These are phyloP conservation scores for Rhodotorula kratochvilovae DNA, from an alignment of 768 basidiomycete genomes.

Conservation along the genomic window DNA sequence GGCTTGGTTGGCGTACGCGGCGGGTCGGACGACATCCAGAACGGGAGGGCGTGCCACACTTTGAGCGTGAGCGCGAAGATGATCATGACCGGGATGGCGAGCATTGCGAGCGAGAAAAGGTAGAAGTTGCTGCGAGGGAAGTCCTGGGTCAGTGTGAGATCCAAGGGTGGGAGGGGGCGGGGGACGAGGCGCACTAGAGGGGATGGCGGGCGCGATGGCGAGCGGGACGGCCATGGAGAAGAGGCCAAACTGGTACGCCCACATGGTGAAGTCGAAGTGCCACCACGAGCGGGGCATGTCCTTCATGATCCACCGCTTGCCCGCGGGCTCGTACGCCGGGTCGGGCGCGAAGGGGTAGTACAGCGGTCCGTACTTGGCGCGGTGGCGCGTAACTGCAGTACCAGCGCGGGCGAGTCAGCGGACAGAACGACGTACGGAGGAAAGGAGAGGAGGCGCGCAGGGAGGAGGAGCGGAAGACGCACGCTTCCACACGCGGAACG, in stretches of 20 bases:
- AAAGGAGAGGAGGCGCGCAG: too few relatives aligned
- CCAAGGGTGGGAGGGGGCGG: not conserved
- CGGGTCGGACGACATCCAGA: conserved; percentile 41
- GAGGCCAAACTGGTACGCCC: conserved; percentile 25
- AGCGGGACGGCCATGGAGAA: conserved; percentile 40
- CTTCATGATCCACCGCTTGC: conserved; percentile 9
- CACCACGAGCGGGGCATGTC: conserved; percentile 27
- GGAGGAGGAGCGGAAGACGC: not conserved
- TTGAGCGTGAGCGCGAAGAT: conserved; percentile 38
- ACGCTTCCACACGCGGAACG: conserved; percentile 42
- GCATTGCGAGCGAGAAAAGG: conserved; percentile 32
- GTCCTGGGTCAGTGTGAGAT: not conserved
- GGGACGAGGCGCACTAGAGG: conserved; percentile 17
- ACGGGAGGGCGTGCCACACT: conserved; percentile 14
- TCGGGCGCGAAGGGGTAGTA: conserved; percentile 25
- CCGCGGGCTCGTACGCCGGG: conserved; percentile 15
- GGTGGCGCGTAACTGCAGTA: conserved; percentile 36
- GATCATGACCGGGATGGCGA: conserved; percentile 35
- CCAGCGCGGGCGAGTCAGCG: too few relatives aligned
- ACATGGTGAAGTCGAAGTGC: conserved; percentile 40
- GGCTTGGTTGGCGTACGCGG: conserved; percentile 41
- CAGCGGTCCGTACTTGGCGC: conserved; percentile 41
- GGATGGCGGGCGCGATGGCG: conserved; percentile 39
- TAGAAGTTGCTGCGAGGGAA: conserved; percentile 33
- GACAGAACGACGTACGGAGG: too few relatives aligned